Evolutionary conservation across 108 stramenopile species (phyloP).

Genomic region (Skeletonema tropicum): DNA sequence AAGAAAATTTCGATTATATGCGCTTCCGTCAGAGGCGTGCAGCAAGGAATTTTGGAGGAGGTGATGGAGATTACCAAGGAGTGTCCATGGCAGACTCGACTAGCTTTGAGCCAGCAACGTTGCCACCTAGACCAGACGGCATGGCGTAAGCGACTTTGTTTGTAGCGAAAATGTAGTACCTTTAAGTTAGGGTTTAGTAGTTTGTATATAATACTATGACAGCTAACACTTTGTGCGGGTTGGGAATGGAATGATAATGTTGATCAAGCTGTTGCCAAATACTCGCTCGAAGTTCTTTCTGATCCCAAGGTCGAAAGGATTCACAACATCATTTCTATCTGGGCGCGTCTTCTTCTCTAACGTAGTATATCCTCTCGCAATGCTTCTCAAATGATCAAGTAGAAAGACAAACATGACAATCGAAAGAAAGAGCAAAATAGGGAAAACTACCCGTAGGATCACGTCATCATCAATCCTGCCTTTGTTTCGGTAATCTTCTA

Average conservation of each 20-base stretch:
- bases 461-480: constrained; percentile 45
- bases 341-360: constrained; percentile 41
- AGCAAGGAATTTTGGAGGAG: constrained; percentile 48
- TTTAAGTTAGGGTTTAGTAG: constrained; percentile 25
- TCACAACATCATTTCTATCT: background rate
- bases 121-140: constrained; percentile 74
- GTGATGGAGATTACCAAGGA: constrained; percentile 64
- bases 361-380: constrained; percentile 34
- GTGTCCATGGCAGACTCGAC: constrained; percentile 66
- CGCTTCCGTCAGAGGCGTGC: constrained; percentile 68
- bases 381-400: constrained; percentile 29
- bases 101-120: constrained; percentile 79
- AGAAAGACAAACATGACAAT: constrained; percentile 34
- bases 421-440: constrained; percentile 41
- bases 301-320: constrained; percentile 42
- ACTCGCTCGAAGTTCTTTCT: constrained; percentile 31
- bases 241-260: constrained; percentile 23
- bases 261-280: constrained; percentile 24
- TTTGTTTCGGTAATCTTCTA: constrained; percentile 24
- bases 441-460: constrained; percentile 42
- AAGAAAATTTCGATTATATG: constrained; percentile 65
- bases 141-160: background rate
- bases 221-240: background rate
- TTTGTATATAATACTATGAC: background rate
- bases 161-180: background rate